Base-by-base conservation (phyloP, 768 basidiomycete genomes). In the Leucosporidium yakuticum region DNA sequence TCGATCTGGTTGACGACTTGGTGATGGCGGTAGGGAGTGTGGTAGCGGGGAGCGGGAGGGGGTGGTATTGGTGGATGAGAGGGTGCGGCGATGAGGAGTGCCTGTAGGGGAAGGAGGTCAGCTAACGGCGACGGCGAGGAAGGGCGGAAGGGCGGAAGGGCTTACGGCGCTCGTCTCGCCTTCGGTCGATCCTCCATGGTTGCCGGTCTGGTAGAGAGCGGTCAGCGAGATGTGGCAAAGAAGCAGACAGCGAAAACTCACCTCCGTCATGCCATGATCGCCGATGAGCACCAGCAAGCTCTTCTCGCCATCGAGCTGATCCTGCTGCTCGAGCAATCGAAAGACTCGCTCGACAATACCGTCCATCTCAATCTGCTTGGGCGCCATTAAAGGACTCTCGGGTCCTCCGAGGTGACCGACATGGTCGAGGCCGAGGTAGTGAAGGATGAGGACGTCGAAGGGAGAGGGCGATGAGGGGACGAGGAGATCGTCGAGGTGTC, bases 361-460 rank as follows among this genome's bases (percentile, higher is more conserved):
- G 77, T 97, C 87, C 92, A 97, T 96, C 76, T 95, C 91, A 67
- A 80, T 76, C 29, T 96, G 81, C 78, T 98, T 98, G 19, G 84
- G 79, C 69, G 82, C 83, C 93, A 98, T 95, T 55, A 83, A 85
- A 0, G 87, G 85, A 44, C 68, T 68, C 4, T 58, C 25, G 0
- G 70, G 64, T 0, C 94, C 93, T 4, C 95, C 85, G 63, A 95
- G 84, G 75, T 98, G 94, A 1, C 95, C 95, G 55, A 88, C 91
- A 76, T 96, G 95, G 77, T 97, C 95, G 3, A 96, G 91, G n/a
- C 95, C 95, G 36, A 98, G 84, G 76, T 93, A 90, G 74, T 97
- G 95, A 12, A 90, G 92, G n/a, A 97, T 84, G 20, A 94, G 81
- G 64, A 94, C 84, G 78, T 91, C 90, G 54, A 65, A 67, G 4